Base-by-base conservation (phyloP, 1,284 basidiomycete species). In the Peniophora sp. region DNA sequence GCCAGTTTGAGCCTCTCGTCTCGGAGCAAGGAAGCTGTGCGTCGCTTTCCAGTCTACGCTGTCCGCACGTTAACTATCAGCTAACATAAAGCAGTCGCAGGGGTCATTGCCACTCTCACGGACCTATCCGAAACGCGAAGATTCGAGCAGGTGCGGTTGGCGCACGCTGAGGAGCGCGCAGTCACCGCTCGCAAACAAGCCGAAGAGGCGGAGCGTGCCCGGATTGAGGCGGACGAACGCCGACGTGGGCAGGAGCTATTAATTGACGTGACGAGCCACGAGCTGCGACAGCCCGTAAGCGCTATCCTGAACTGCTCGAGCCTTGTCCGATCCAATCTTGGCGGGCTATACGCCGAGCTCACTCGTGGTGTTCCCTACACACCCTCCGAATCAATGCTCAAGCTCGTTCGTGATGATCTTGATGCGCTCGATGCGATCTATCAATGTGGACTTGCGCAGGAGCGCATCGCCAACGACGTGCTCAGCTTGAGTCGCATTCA, bases 251-350 rank as follows among this genome's bases (percentile, higher is more conserved):
- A 45, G 24, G 44, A 45, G 23, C 20, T 45, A 10, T 22, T 45
- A 9, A 45, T 45, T 22, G 44, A 45, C 20, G 44, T 45, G 14
- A 45, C 44, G 44, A 20, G n/a, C 20, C 44, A 45, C 44, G 44
- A 45, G n/a, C 44, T 45, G 20, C 44, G 44, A 10, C 44, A 45
- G 44, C 44, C 44, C 44, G 44, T 45, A 20, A 20, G n/a, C 23
- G 44, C 44, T 8, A 45, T 45, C 44, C 23, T 45, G 44, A 45
- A 45, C 44, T 45, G 44, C 44, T 45, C 44, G 44, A 45, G 44
- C n/a, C 44, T 45, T n/a, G 44, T 45, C 9, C 44, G 44, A n/a
- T 22, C 44, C 20, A 45, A 45, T 25, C 19, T 45, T 25, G 44
- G 14, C 3, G 44, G 19, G 23, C 23, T 45, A 9, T 23, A 45